Evolutionary conservation across 139 green algal species (phyloP).

Genomic region (Chlamydomonas asymmetrica): DNA sequence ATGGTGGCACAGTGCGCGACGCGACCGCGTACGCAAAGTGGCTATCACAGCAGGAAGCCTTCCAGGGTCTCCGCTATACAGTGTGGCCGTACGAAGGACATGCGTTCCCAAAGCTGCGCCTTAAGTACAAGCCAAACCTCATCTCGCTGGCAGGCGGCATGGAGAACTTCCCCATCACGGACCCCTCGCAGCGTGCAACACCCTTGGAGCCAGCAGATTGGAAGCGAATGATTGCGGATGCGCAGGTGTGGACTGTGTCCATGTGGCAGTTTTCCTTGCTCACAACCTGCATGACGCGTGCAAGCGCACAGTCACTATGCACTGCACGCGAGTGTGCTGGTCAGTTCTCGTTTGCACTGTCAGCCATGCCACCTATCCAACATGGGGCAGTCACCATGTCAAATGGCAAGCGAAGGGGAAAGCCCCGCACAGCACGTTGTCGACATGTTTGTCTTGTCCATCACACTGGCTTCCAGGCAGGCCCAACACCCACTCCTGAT

Average conservation of each 20-base stretch:
- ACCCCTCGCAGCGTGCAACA: conserved; percentile 57
- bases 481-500: too few species aligned
- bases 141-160: conserved; percentile 84
- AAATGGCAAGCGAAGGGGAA: too few species aligned
- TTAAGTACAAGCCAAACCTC: conserved; percentile 84
- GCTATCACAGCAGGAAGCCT: conserved; percentile 67
- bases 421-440: too few species aligned
- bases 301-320: too few species aligned
- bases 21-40: conserved; percentile 75
- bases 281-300: too few species aligned
- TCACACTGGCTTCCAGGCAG: too few species aligned
- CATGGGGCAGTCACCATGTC: too few species aligned
- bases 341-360: too few species aligned
- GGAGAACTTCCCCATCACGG: conserved; percentile 69
- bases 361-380: too few species aligned
- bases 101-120: conserved; percentile 79
- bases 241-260: conserved; percentile 1
- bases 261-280: too few species aligned
- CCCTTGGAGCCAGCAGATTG: conserved; percentile 65
- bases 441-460: too few species aligned
- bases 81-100: conserved; percentile 62
- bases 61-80: conserved; percentile 64
- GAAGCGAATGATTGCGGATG: conserved; percentile 66
- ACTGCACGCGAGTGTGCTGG: too few species aligned
- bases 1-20: conserved; percentile 63